phyloP scores from a whole-genome alignment of 2,329 filamentous ascomycete species.

The Pseudogymnoascus sp. region DNA sequence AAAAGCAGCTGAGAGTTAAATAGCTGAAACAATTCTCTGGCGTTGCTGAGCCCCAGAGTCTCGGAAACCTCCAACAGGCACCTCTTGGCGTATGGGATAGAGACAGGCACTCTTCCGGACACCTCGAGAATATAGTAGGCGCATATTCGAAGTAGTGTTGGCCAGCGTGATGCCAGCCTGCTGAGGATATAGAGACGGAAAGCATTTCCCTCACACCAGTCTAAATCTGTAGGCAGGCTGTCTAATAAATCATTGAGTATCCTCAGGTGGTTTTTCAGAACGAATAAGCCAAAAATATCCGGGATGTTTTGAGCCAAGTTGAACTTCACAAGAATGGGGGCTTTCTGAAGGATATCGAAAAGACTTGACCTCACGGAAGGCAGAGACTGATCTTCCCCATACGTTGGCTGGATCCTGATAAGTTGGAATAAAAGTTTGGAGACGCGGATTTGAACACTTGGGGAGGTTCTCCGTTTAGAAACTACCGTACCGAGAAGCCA shows the following conservation, averaged over 20 bases:
- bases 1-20: conserved; percentile 87
- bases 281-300: conserved; percentile 69
- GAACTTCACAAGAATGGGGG: conserved; percentile 67
- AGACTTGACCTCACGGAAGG: conserved; percentile 59
- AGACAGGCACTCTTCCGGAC: conserved; percentile 61
- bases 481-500: conserved; percentile 67
- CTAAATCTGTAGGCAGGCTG: conserved; percentile 65
- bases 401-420: conserved; percentile 59
- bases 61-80: conserved; percentile 63
- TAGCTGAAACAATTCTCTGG: conserved; percentile 67
- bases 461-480: conserved; percentile 61
- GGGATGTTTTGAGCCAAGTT: conserved; percentile 64
- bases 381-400: conserved; percentile 40
- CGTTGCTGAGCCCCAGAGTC: conserved; percentile 55
- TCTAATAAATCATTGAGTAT: conserved; percentile 79
- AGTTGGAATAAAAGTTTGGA: conserved; percentile 63
- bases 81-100: conserved; percentile 61
- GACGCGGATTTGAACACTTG: conserved; percentile 59
- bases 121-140: conserved; percentile 94
- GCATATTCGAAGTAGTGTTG: conserved; percentile 75
- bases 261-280: conserved; percentile 75
- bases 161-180: conserved; percentile 73
- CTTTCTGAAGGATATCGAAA: conserved; percentile 61
- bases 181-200: conserved; percentile 71
- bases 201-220: conserved; percentile 74